Evolutionary conservation across 2,329 filamentous ascomycete species (phyloP).

Genomic region (Talaromyces sp.): DNA sequence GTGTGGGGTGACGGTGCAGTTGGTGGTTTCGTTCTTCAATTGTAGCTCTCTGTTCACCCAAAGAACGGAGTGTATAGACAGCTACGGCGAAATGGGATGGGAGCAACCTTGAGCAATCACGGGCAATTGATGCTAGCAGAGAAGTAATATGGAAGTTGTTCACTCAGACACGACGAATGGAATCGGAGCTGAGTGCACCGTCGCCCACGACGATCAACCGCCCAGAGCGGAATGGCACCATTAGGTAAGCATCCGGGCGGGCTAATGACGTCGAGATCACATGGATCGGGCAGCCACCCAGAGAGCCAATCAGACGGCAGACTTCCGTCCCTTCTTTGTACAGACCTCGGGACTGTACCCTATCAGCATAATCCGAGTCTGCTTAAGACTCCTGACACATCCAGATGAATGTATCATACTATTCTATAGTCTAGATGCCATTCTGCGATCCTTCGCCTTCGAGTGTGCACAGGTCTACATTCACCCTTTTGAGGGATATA

Average conservation of each 20-base stretch:
- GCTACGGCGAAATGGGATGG: no score
- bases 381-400: no score
- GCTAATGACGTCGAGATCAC: conserved; percentile 6
- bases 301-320: no score
- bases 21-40: neutral
- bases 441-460: no score
- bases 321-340: no score
- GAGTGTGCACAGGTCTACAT: no score
- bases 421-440: no score
- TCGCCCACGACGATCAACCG: neutral
- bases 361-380: no score
- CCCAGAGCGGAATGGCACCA: neutral
- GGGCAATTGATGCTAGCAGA: neutral
- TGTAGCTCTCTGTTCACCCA: neutral
- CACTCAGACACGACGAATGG: neutral
- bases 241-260: neutral
- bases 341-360: no score
- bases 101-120: neutral
- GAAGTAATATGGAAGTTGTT: neutral
- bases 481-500: neutral
- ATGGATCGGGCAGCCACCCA: no score
- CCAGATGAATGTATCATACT: no score
- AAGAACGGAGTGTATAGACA: neutral
- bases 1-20: conserved; percentile 3
- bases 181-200: conserved; percentile 9